Percentiles rank a stretch among this genome's conserved stretches.
These are phyloP conservation scores for Mycosphaerella sp. DNA, from an alignment of 2,329 filamentous ascomycete species.

Conservation along the genomic window DNA sequence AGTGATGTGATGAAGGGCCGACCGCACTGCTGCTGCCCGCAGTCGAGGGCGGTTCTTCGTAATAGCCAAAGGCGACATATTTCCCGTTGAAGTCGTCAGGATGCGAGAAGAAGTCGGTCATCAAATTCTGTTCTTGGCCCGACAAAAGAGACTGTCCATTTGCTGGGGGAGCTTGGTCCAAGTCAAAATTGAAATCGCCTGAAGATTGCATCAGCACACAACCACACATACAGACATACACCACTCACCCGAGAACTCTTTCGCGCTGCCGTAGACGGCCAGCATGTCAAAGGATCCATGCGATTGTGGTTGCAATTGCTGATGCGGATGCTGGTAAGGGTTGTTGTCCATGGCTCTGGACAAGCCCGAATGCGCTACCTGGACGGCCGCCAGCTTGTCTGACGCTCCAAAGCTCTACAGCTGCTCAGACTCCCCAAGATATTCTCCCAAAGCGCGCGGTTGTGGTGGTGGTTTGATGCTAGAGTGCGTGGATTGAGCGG, in stretches of 20 bases:
- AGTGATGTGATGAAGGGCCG: background rate
- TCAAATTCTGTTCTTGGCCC: constrained; percentile 13
- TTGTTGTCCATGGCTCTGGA: constrained; percentile 14
- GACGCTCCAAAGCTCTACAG: background rate
- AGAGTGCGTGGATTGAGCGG: background rate
- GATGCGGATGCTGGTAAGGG: constrained; percentile 8
- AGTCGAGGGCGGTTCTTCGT: constrained; percentile 3
- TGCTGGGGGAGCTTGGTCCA: constrained; percentile 1
- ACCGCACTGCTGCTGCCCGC: background rate
- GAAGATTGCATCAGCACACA: background rate
- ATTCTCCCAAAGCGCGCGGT: background rate
- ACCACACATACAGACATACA: background rate
- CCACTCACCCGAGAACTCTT: constrained; percentile 6
- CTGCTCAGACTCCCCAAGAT: background rate
- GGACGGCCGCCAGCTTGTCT: constrained; percentile 11
- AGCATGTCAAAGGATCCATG: constrained; percentile 8
- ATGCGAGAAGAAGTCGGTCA: constrained; percentile 13
- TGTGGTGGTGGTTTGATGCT: background rate
- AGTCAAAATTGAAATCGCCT: constrained; percentile 5
- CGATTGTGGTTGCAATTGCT: constrained; percentile 5
- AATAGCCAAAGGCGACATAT: constrained; percentile 7
- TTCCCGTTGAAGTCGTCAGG: constrained; percentile 13
- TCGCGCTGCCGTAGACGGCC: constrained; percentile 8
- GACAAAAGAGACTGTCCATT: constrained; percentile 8
- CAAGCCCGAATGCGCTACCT: constrained; percentile 8